Evolutionary conservation across 805 yeast species (phyloP).

Genomic region (Metschnikowia lachancei): DNA sequence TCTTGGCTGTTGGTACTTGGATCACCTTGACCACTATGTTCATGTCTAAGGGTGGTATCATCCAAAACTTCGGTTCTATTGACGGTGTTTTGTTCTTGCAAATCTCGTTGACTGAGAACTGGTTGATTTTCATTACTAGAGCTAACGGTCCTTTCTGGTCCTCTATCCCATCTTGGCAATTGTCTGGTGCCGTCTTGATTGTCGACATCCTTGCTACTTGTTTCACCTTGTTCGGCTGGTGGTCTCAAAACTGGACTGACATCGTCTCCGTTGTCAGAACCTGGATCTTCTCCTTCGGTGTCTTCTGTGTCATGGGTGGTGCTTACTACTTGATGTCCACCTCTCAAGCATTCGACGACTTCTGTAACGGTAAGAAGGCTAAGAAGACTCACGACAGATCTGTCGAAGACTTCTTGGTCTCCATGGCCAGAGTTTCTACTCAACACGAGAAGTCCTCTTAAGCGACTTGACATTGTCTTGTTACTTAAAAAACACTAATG

Average conservation of each 20-base stretch:
- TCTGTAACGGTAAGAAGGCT: slow-evolving; percentile 76
- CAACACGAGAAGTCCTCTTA: slow-evolving; percentile 81
- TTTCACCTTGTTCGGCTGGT: slow-evolving; percentile 94
- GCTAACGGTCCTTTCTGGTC: slow-evolving; percentile 99
- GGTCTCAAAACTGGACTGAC: slow-evolving; percentile 97
- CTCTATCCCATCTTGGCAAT: slow-evolving; percentile 93
- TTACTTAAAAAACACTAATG: slow-evolving; percentile 7
- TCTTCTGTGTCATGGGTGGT: slow-evolving; percentile 95
- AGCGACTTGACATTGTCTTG: slow-evolving; percentile 11
- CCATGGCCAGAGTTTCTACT: slow-evolving; percentile 87
- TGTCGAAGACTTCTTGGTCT: slow-evolving; percentile 77
- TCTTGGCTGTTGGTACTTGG: slow-evolving; percentile 92
- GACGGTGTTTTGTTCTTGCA: slow-evolving; percentile 93
- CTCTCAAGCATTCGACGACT: slow-evolving; percentile 75
- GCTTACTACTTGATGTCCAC: slow-evolving; percentile 90
- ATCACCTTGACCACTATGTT: slow-evolving; percentile 93
- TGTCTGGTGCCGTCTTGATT: slow-evolving; percentile 85
- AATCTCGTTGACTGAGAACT: slow-evolving; percentile 92
- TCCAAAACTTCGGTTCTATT: slow-evolving; percentile 91
- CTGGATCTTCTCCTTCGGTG: slow-evolving; percentile 95
- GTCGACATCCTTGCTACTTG: slow-evolving; percentile 91
- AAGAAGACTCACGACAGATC: slow-evolving; percentile 65
- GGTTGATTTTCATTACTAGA: slow-evolving; percentile 96
- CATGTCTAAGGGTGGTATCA: slow-evolving; percentile 85
- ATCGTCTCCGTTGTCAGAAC: slow-evolving; percentile 91